Evolutionary conservation across 2,329 filamentous ascomycete species (phyloP).

Genomic region (Aphanocladium album): DNA sequence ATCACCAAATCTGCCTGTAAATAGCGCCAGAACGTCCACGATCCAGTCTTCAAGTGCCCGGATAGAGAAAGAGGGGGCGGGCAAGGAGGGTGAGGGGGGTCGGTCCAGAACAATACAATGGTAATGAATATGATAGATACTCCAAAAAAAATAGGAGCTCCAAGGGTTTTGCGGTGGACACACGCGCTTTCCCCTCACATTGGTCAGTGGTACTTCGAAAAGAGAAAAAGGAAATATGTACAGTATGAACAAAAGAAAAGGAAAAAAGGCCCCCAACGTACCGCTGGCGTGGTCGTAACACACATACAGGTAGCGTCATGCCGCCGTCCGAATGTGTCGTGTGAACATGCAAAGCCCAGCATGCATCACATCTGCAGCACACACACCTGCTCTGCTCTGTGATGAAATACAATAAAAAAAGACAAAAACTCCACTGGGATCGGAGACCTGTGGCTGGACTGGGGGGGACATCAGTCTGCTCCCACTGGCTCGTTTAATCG

Average conservation of each 20-base stretch:
- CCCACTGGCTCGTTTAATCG: not conserved
- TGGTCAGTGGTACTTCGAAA: not conserved
- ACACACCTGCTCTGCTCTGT: not conserved
- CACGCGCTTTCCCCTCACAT: not conserved
- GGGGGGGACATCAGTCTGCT: not conserved
- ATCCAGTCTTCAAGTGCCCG: constrained; percentile 5
- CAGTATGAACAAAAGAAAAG: not conserved
- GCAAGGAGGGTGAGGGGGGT: not conserved
- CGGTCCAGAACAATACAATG: constrained; percentile 1
- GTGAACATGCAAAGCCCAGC: not conserved
- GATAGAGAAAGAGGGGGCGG: not conserved
- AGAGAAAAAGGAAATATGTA: not conserved
- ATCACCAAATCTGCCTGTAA: not conserved
- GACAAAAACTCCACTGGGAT: not conserved
- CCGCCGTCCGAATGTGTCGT: not conserved
- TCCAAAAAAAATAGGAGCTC: not conserved
- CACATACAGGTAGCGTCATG: not conserved
- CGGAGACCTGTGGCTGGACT: not conserved
- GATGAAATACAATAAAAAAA: not conserved
- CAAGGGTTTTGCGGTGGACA: not conserved
- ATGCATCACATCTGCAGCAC: not conserved
- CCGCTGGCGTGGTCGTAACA: not conserved
- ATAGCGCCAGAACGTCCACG: not conserved
- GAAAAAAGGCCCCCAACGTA: not conserved
- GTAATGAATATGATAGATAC: not conserved